Evolutionary conservation across 164 flowering plant genomes (phyloP).

Genomic region (Berberis vulgaris): DNA sequence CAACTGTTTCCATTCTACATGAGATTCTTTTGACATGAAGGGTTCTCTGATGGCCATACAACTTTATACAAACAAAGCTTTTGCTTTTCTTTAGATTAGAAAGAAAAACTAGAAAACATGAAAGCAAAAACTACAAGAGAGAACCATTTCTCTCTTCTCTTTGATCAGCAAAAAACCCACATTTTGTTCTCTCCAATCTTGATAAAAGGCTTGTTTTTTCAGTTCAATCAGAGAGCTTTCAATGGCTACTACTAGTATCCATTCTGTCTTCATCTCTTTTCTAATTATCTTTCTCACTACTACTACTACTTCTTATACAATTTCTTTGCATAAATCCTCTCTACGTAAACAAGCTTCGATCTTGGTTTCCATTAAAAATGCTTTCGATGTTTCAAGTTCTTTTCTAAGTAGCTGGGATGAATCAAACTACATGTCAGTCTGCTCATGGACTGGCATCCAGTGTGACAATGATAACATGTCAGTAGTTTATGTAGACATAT

Average conservation of each 20-base stretch:
- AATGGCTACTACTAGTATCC: constrained; percentile 28
- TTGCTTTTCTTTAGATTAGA: constrained; percentile 33
- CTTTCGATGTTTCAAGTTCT: constrained; percentile 19
- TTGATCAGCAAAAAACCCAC: background rate
- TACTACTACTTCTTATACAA: constrained; percentile 14
- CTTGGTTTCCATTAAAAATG: constrained; percentile 37
- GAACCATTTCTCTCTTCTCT: constrained; percentile 1
- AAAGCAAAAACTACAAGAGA: constrained; percentile 4
- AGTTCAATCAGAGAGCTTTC: constrained; percentile 11
- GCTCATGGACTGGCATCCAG: constrained; percentile 51
- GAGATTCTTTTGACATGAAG: constrained; percentile 7
- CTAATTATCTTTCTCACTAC: constrained; percentile 11
- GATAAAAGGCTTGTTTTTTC: constrained; percentile 8
- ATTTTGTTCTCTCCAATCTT: background rate
- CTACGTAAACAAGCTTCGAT: constrained; percentile 36
- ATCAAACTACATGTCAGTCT: constrained; percentile 36
- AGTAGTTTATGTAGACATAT: constrained; percentile 39
- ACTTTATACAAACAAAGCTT: constrained; percentile 23
- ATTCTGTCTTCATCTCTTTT: constrained; percentile 16
- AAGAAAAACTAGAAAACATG: constrained; percentile 14
- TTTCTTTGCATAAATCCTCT: constrained; percentile 25
- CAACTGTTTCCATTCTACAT: constrained; percentile 7
- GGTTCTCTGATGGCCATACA: constrained; percentile 9
- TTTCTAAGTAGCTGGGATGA: constrained; percentile 35
- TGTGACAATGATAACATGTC: constrained; percentile 27